Evolutionary conservation across 2,329 filamentous ascomycete genomes (phyloP).

Genomic region (Neopestalotiopsis rosae): DNA sequence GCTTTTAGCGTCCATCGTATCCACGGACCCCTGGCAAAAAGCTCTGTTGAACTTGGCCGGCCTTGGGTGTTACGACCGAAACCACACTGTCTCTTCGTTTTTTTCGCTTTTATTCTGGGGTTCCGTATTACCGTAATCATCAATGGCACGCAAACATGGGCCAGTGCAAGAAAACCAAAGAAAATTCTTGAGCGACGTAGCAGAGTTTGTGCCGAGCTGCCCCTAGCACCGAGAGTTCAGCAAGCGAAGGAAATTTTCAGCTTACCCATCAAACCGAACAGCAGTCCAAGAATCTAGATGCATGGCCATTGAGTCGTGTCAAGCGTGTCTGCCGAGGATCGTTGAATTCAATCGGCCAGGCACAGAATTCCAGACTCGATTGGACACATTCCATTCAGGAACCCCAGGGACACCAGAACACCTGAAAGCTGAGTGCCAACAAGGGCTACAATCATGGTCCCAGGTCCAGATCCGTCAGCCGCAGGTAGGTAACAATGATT

Average conservation of each 20-base stretch:
- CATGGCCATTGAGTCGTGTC: background rate
- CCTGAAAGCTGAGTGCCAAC: background rate
- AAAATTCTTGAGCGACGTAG: background rate
- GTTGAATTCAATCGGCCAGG: background rate
- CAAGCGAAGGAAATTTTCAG: no score
- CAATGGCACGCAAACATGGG: background rate
- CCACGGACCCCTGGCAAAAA: conserved; percentile 1
- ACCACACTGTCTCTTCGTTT: background rate
- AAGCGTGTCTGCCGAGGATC: background rate
- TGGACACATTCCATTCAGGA: background rate
- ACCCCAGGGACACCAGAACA: background rate
- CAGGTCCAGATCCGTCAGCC: background rate
- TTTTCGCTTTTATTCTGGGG: background rate
- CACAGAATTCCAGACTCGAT: background rate
- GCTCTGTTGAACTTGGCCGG: background rate
- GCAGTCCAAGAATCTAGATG: background rate
- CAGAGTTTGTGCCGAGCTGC: background rate
- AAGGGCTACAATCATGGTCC: background rate
- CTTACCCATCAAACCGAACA: no score
- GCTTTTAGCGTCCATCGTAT: conserved; percentile 12
- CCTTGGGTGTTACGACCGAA: background rate
- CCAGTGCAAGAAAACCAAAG: background rate
- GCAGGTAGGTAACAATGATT: background rate
- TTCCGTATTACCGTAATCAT: background rate
- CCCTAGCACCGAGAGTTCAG: background rate